A percentile compares a stretch with the other conserved stretches of the same genome.
phyloP scores from a whole-genome alignment of 139 green algal species.

The Picochlorum sp. region DNA sequence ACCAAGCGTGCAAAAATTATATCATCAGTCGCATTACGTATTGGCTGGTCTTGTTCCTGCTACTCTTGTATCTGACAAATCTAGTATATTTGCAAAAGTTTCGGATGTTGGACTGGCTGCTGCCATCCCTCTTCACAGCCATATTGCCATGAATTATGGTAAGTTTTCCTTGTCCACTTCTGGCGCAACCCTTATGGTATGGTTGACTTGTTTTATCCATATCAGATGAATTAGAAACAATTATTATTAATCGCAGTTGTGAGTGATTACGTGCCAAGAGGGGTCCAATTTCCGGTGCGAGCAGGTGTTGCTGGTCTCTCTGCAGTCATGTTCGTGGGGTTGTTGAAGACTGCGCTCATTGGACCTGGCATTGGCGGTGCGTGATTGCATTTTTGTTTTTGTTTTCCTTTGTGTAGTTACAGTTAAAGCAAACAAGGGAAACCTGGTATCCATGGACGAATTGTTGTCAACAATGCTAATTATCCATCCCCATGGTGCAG shows the following conservation, averaged over 20 bases:
- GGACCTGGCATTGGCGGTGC: constrained; percentile 15
- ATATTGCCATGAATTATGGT: constrained; percentile 27
- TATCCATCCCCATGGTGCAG: background rate
- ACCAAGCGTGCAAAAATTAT: constrained; percentile 8
- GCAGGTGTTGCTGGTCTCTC: constrained; percentile 14
- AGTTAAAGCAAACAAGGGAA: no score
- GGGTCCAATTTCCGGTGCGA: constrained; percentile 13
- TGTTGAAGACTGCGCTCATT: constrained; percentile 12
- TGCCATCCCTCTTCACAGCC: constrained; percentile 18
- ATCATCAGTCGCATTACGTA: constrained; percentile 9
- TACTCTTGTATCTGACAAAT: constrained; percentile 11
- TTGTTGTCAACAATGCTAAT: no score
- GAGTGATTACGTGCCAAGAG: constrained; percentile 18
- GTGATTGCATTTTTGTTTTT: background rate
- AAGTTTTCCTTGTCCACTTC: background rate
- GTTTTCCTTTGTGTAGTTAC: no score
- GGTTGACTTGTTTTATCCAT: background rate
- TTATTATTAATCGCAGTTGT: constrained; percentile 19
- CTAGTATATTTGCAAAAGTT: constrained; percentile 15
- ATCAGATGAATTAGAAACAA: no score
- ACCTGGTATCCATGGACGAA: no score
- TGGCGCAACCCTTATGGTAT: constrained; percentile 1
- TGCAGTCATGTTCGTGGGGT: constrained; percentile 9
- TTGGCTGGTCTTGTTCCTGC: constrained; percentile 17
- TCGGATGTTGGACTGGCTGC: constrained; percentile 15